phyloP scores from a whole-genome alignment of 768 basidiomycete genomes.

The Paxillus involutus region DNA sequence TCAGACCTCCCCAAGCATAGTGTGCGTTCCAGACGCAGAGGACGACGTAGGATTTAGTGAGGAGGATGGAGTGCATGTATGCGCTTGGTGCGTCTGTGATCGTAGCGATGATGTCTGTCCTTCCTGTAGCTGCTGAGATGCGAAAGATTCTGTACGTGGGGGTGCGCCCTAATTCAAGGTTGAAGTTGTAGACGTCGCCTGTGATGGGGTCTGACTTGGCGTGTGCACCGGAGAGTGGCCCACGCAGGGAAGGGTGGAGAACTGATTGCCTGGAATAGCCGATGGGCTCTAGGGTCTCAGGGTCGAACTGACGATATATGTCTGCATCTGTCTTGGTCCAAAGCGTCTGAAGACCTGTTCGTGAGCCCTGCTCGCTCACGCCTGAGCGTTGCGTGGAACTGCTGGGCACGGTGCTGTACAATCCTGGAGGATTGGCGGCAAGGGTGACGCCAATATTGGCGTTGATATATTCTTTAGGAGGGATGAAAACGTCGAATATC shows the following conservation, averaged over 20 bases:
- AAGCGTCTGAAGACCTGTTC: conserved; percentile 3
- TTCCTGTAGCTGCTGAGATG: conserved; percentile 12
- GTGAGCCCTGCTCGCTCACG: background rate
- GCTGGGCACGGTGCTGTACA: conserved; percentile 9
- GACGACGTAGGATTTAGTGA: conserved; percentile 29
- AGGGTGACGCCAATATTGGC: conserved; percentile 4
- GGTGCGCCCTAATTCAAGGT: conserved; percentile 12
- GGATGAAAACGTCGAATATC: background rate
- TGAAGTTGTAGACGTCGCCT: conserved; percentile 30
- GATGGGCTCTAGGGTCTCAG: conserved; percentile 27
- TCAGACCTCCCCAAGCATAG: conserved; percentile 2
- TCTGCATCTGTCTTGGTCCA: conserved; percentile 26
- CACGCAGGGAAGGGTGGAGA: conserved; percentile 23
- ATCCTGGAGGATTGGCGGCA: conserved; percentile 1
- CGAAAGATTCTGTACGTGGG: conserved; percentile 27
- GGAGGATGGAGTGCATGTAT: conserved; percentile 29
- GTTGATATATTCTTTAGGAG: background rate
- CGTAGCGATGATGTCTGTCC: conserved; percentile 21
- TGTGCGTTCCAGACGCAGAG: conserved; percentile 27
- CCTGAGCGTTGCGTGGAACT: background rate
- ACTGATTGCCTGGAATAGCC: conserved; percentile 15
- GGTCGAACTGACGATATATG: conserved; percentile 23
- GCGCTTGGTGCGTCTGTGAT: conserved; percentile 28
- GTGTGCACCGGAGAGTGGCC: conserved; percentile 26
- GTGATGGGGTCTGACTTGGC: conserved; percentile 21